Evolutionary conservation across 768 basidiomycete species (phyloP).

Genomic region (Mycena indigotica): DNA sequence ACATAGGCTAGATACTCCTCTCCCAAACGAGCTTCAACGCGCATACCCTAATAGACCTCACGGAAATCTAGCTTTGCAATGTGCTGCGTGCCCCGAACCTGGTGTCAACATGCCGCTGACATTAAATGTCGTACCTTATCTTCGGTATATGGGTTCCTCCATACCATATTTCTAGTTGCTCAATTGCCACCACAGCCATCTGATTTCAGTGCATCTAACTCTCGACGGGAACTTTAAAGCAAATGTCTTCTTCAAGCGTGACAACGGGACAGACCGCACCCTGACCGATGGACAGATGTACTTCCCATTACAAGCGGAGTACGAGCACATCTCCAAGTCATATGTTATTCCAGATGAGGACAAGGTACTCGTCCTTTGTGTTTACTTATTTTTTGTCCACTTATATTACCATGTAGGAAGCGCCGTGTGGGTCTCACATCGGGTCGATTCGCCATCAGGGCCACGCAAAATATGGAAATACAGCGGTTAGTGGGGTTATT

Average conservation of each 20-base stretch:
- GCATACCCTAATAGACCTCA: conserved; percentile 8
- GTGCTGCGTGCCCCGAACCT: conserved; percentile 11
- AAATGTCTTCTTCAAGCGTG: conserved; percentile 11
- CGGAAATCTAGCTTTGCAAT: background rate
- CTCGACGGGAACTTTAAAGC: conserved; percentile 12
- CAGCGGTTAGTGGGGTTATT: conserved; percentile 8
- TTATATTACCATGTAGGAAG: background rate
- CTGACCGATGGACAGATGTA: conserved; percentile 12
- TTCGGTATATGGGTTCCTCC: conserved; percentile 4
- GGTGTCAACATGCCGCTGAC: conserved; percentile 10
- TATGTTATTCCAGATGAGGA: conserved; percentile 5
- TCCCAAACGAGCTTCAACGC: conserved; percentile 5
- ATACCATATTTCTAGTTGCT: background rate
- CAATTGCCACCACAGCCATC: background rate
- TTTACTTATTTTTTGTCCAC: background rate
- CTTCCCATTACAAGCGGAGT: conserved; percentile 5
- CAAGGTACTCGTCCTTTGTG: background rate
- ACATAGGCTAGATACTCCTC: conserved; percentile 5
- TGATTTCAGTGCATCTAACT: background rate
- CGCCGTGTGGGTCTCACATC: conserved; percentile 5
- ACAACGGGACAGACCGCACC: conserved; percentile 7
- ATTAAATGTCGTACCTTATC: conserved; percentile 1
- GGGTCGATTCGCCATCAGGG: conserved; percentile 9
- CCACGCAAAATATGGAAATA: conserved; percentile 4
- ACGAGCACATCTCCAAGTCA: background rate